Evolutionary conservation across 345 rosid genomes (phyloP), one percentile per base, ranked within the genome.

Genomic region (Xanthoceras sorbifolium): DNA sequence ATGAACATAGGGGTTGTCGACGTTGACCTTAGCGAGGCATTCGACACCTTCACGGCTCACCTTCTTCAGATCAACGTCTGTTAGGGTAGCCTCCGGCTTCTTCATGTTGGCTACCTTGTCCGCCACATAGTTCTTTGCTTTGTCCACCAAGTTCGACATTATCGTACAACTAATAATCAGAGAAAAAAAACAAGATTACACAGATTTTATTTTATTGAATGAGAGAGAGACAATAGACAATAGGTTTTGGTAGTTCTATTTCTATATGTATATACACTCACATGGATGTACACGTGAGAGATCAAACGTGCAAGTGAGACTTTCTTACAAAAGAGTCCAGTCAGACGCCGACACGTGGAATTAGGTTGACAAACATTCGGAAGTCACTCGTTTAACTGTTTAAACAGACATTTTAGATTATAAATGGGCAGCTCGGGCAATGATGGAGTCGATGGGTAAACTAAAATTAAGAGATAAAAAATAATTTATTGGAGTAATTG

Each of bases 11-110:
- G 99, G 99, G 69, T 93, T 96, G 67, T 75, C 83, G 46, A 92
- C 91, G 20, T 93, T 76, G 79, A 96, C 86, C 78, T 93, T 83
- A 1, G 99, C 97, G 2, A 31, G 73, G 75, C 91, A 96, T 60
- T 89, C 93, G 17, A 88, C 76, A 50, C 86, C 82, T 81, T 86
- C 86, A 5, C 89, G 89, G 78, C 82, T 84, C 25, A 92, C 88
- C 18, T 78, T 50, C 75, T 83, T 89, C 36, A 96, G 88, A 82
- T 90, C 88, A 4, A 96, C 92, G 74, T 86, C 84, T 9, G 79
- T 76, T 3, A 96, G 79, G 79, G 73, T 71, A 7, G 97, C 94
- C 86, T 93, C 97, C 59, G 99, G 99, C 75, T 81, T 92, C 82
- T 86, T 81, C 2, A 92, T 63, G 79, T 82, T 78, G 18, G 90